Base-by-base conservation (phyloP, 176 grass and related monocot species). In the Zoysia japonica region DNA sequence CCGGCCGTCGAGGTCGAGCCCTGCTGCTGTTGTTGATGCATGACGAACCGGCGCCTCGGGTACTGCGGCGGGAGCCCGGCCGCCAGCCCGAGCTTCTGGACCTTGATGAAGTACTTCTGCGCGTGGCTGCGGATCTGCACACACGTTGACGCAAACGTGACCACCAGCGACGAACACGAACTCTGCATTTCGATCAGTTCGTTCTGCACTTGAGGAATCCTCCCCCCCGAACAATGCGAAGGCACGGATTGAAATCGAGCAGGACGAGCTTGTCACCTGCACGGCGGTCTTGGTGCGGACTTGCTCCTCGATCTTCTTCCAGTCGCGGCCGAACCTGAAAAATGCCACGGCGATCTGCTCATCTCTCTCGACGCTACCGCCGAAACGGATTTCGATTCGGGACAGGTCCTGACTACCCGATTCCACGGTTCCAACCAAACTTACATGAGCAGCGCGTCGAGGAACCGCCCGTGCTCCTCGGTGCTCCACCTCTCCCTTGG, bases 221-320 rank as follows among this genome's bases (percentile, higher is more conserved):
- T 2, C 67, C 9, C 37, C 13, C 19, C 69, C 11, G 19, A 35
- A 65, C 6, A 60, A 14, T 2, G 4, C 41, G 14, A 17, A 13
- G 9, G 7, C 43, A 42, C 52, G 0, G 1, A 1, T 53, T 36
- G 15, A 13, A 4, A 7, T 45, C 38, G 9, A 15, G 1, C 5
- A 13, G 5, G 8, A 60, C 38, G 9, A 15, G 1, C 5, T 1
- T 38, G 0, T 2, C 83, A 77, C 95, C 95, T 97, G 95, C 12
- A 94, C 64, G 14, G 95, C 54, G 47, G 92, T 97, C 80, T 97
- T 97, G 48, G 92, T 97, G 65, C 89, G 50, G 49, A 97, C 89
- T 19, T 94, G 93, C 70, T 94, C 95, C 87, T 97, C 92, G 57
- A 97, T 94, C 89, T 85, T 97, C 74, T 94, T 97, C 95, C 95